Evolutionary conservation across 1,139 yeast species (phyloP), one percentile per base, ranked within the genome.

Genomic region (Zygotorulaspora mrakii): DNA sequence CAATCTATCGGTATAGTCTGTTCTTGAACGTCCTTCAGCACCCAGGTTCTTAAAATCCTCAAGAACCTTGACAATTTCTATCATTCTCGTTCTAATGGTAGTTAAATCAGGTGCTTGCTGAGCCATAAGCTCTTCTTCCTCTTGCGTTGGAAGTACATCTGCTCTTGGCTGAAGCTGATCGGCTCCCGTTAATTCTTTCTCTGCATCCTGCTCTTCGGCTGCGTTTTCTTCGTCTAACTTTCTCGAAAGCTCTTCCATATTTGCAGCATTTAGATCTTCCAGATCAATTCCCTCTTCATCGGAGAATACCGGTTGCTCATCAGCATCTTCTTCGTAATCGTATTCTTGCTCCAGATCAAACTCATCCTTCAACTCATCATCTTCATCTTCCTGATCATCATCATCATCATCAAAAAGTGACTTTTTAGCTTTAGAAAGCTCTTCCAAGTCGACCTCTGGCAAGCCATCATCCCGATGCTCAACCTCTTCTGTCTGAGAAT

Each of bases 51-150:
- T 82, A 68, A 89, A 88, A 65, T 91, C 87, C 62, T 89, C 97
- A 54, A 94, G 74, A n/a, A 91, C 96, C 64, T 89, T 89, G 38
- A 88, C 94, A 47, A 94, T 77, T 69, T 94, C 98, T 52, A 91
- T 79, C 82, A 94, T 89, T 67, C 99, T 78, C 17, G 96, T 86
- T 66, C 97, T 79, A 12, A 86, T 76, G 57, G 85, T 73, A 8
- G 88, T 83, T 39, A 89, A 73, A 60, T 89, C 95, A 55, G 78
- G 78, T 31, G 85, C 82, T 41, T 71, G 67, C 37, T 70, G 70
- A 32, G 69, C 65, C 46, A 66, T 62, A 35, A 69, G 70, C 46
- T 73, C 79, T 54, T 74, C 77, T 53, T 76, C 84, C 42, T 70
- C 75, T 45, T 64, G 76, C 3, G 80, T 70, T 27, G 91, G 91